Evolutionary conservation across 352 stramenopile genomes (phyloP).

Genomic region (Phytophthora uliginosa): DNA sequence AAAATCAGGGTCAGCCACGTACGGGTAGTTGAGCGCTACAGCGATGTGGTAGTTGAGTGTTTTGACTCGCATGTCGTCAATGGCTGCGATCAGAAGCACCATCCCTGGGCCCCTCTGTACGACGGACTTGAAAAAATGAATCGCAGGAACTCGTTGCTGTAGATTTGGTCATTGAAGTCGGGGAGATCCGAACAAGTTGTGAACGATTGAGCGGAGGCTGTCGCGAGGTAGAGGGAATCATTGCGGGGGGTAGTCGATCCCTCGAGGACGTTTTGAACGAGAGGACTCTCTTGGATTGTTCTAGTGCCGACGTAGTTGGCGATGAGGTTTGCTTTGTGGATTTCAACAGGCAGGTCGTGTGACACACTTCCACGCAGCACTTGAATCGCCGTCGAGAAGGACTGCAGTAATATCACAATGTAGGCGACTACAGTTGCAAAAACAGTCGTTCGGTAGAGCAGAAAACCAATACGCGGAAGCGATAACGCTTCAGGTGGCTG

Average conservation of each 20-base stretch:
- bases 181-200: slow-evolving; percentile 26
- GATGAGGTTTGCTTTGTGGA: slow-evolving; percentile 33
- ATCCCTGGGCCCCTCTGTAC: slow-evolving; percentile 29
- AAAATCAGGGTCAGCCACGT: slow-evolving; percentile 29
- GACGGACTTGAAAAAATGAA: slow-evolving; percentile 29
- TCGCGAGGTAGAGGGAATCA: slow-evolving; percentile 53
- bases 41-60: slow-evolving; percentile 33
- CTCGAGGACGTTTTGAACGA: slow-evolving; percentile 36
- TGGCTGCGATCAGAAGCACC: slow-evolving; percentile 29
- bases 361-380: slow-evolving; percentile 27
- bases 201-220: slow-evolving; percentile 27
- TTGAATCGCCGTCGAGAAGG: slow-evolving; percentile 17
- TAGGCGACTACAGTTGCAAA: slow-evolving; percentile 29
- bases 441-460: slow-evolving; percentile 27
- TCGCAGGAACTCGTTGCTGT: slow-evolving; percentile 45
- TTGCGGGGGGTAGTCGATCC: slow-evolving; percentile 36
- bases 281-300: slow-evolving; percentile 40
- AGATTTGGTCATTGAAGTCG: slow-evolving; percentile 26
- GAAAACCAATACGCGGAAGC: slow-evolving; percentile 16
- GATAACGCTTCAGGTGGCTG: slow-evolving; percentile 20
- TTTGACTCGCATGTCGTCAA: slow-evolving; percentile 34
- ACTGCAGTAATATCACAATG: slow-evolving; percentile 30
- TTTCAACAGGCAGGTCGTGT: slow-evolving; percentile 28
- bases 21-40: slow-evolving; percentile 41
- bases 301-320: slow-evolving; percentile 30